Evolutionary conservation across 208 protist genomes (phyloP), one percentile per base, ranked within the genome.

Genomic region (Crithidia sp.): DNA sequence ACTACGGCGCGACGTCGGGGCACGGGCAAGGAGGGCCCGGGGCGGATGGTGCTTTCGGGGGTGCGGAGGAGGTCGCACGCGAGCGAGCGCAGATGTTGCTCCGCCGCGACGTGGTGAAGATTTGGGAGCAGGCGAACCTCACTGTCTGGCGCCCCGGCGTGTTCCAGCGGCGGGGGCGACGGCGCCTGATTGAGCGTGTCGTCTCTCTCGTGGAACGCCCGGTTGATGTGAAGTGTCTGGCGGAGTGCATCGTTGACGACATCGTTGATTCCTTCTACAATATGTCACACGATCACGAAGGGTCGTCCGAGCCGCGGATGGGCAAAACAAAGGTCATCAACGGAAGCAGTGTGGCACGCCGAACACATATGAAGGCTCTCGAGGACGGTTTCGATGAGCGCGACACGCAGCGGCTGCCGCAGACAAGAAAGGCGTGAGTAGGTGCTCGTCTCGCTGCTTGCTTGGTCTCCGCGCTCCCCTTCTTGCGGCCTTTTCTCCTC

Each of bases 131-230:
- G 28, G 62, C 84, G 9, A 79, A 87, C 73, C 13, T 92, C 52
- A 88, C 87, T 50, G 84, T 92, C 49, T 92, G 87, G 84, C 78
- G 82, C 7, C 81, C 84, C 5, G 87, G 84, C 19, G 79, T 84
- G 7, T 74, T 92, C 53, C 56, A 41, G 14, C 74, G 81, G 3
- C 52, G 55, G 7, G 62, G 74, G 4, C 77, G 49, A 19, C 83
- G 78, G 19, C 63, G 64, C 10, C 14, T 79, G 58, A 47, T 77
- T 2, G 82, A 89, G 71, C 41, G 52, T 8, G 7, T 86, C 10
- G 68, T 89, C 52, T 63, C 65, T 2, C 66, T 82, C 7, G 57
- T 83, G 3, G 71, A 80, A 47, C 72, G 83, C 2, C 70, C 70
- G 14, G 64, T 83, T 7, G 81, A 89, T 67, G 77, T 91, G 5